phyloP scores from a whole-genome alignment of 2,329 filamentous ascomycete species.

The Alternaria angustiovoidea region DNA sequence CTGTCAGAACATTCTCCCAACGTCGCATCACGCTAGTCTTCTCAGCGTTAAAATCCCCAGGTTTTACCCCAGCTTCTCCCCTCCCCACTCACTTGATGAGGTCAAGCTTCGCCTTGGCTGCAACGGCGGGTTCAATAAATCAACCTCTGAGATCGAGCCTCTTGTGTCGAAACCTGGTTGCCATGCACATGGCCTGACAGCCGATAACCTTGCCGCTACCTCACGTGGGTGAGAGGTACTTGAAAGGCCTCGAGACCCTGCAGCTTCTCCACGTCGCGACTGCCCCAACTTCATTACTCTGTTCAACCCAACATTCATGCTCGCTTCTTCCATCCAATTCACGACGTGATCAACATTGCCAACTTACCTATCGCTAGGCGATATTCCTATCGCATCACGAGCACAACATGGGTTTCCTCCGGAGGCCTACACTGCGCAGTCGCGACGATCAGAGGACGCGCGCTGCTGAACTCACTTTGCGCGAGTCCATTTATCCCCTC shows the following conservation, averaged over 20 bases:
- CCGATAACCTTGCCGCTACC: not conserved
- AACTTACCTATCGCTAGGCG: not conserved
- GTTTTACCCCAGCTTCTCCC: constrained; percentile 31
- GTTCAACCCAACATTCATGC: not conserved
- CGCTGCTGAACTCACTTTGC: constrained; percentile 69
- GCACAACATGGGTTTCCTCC: constrained; percentile 42
- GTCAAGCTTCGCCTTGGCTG: constrained; percentile 24
- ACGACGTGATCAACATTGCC: not conserved
- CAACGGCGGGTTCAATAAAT: constrained; percentile 16
- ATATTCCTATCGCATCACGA: not conserved
- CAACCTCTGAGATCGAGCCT: constrained; percentile 17
- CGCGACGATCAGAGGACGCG: constrained; percentile 58
- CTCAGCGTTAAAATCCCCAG: constrained; percentile 23
- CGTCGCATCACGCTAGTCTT: constrained; percentile 10
- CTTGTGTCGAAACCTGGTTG: constrained; percentile 13
- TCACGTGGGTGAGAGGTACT: constrained; percentile 14
- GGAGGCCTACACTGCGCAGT: constrained; percentile 39
- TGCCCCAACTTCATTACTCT: not conserved
- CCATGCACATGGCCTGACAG: constrained; percentile 16
- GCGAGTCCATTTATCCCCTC: constrained; percentile 72
- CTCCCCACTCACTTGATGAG: constrained; percentile 21
- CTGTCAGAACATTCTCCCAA: constrained; percentile 20
- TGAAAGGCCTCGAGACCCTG: constrained; percentile 10
- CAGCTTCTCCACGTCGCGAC: not conserved
- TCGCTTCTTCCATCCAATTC: not conserved